These are phyloP conservation scores for Diaporthe sp. DNA, from an alignment of 2,329 filamentous ascomycete genomes.

Conservation along the genomic window DNA sequence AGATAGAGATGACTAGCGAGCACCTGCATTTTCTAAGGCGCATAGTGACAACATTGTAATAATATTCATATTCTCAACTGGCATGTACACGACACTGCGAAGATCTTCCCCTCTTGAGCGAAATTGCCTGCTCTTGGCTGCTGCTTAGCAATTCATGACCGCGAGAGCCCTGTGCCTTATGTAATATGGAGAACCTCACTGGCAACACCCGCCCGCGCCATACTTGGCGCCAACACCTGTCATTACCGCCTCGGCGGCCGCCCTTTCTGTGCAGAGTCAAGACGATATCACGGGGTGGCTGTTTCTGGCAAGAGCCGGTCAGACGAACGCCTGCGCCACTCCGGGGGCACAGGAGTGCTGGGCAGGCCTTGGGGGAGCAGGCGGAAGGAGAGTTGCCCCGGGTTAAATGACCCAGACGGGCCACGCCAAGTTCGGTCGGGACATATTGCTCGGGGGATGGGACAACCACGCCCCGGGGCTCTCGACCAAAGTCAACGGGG, in stretches of 20 bases:
- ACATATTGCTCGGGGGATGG: constrained; percentile 1
- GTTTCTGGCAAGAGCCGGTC: neutral
- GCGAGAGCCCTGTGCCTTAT: neutral
- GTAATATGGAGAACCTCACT: neutral
- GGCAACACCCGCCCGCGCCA: neutral
- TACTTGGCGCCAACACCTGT: constrained; percentile 12
- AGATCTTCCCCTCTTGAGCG: neutral
- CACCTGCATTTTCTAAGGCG: neutral
- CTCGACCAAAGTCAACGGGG: neutral
- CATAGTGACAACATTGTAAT: neutral
- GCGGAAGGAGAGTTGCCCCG: neutral
- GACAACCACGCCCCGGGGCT: neutral
- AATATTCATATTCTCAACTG: neutral
- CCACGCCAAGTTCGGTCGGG: constrained; percentile 17
- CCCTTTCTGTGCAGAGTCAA: neutral
- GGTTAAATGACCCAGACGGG: neutral
- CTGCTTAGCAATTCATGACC: neutral
- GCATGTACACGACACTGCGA: neutral
- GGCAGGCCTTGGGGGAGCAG: neutral
- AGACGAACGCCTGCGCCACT: constrained; percentile 6
- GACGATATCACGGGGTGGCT: neutral
- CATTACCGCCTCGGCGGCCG: neutral
- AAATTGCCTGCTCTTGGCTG: constrained; percentile 17
- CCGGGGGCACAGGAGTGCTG: neutral
- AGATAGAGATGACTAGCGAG: neutral